Conservation (phyloP, 192 early-diverging fungal species). For the Lunasporangiospora selenospora region DNA sequence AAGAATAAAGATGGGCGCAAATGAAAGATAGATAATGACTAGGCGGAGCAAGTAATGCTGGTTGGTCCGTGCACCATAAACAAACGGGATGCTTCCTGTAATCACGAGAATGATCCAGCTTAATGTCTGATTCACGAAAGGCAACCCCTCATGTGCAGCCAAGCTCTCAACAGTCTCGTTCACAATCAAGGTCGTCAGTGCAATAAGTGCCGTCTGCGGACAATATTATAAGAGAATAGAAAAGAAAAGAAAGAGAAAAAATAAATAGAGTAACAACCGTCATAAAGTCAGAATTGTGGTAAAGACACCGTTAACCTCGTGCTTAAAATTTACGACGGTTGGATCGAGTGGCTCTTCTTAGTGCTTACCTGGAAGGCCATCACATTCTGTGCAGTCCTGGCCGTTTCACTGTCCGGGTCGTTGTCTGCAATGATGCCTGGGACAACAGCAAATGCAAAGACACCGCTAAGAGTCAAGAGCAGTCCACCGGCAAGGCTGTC, state of each 20-base stretch:
- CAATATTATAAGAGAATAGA: too few species aligned
- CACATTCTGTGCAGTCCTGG: conserved; percentile 20
- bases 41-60: conserved; percentile 85
- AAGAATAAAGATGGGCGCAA: conserved; percentile 86
- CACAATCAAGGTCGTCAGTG: conserved; percentile 64
- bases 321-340: too few species aligned
- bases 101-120: conserved; percentile 71
- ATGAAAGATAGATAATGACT: conserved; percentile 82
- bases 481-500: conserved; percentile 46
- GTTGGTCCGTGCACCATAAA: conserved; percentile 62
- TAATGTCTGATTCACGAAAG: conserved; percentile 66
- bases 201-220: conserved; percentile 59
- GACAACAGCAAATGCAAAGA: conserved; percentile 15
- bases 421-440: conserved; percentile 10
- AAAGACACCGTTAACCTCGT: too few species aligned
- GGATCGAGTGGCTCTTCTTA: too few species aligned
- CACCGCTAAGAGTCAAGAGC: conserved; percentile 36
- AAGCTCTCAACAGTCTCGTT: conserved; percentile 68
- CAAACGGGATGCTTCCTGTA: conserved; percentile 63
- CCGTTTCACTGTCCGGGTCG: conserved; percentile 1
- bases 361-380: conserved; percentile 41
- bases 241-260: conserved; percentile 5
- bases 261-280: too few species aligned
- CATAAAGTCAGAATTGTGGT: too few species aligned
- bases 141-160: conserved; percentile 65